Evolutionary conservation across 352 stramenopile species (phyloP).

Genomic region (Globisporangium takayamanum): DNA sequence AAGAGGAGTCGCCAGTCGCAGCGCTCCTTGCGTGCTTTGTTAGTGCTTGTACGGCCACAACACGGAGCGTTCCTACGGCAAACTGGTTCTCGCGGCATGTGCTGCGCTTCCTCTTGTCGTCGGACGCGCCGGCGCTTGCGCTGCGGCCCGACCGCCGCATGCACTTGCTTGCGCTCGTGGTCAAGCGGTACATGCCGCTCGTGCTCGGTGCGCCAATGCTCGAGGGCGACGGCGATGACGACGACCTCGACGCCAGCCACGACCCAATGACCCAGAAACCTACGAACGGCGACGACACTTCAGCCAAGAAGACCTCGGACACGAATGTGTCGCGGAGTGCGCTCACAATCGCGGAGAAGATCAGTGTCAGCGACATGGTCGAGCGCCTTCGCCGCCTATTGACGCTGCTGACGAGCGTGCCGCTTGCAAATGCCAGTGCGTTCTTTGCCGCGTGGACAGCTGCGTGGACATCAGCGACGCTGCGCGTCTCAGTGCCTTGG

Average conservation of each 20-base stretch:
- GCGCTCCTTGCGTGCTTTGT: neutral
- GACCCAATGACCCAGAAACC: conserved; percentile 11
- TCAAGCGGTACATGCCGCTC: conserved; percentile 35
- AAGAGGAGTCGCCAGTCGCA: conserved; percentile 4
- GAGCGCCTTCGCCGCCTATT: conserved; percentile 17
- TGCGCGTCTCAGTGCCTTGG: conserved; percentile 25
- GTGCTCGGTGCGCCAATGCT: conserved; percentile 40
- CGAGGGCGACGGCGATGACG: conserved; percentile 15
- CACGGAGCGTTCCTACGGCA: conserved; percentile 44
- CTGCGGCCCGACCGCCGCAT: conserved; percentile 14
- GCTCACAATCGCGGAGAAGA: conserved; percentile 15
- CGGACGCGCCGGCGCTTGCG: conserved; percentile 16
- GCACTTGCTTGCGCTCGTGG: conserved; percentile 23
- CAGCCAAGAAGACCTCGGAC: conserved; percentile 9
- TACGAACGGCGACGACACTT: conserved; percentile 1
- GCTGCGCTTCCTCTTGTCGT: conserved; percentile 41
- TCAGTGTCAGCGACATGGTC: conserved; percentile 15
- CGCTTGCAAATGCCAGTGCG: conserved; percentile 10
- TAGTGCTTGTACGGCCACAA: neutral
- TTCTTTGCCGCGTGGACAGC: conserved; percentile 48
- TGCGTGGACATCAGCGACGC: conserved; percentile 25
- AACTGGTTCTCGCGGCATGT: conserved; percentile 76
- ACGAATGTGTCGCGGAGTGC: neutral
- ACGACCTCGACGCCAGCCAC: neutral
- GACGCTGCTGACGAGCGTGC: conserved; percentile 4